A percentile compares a stretch with the other conserved stretches of the same genome.
These are phyloP conservation scores for Aspergillus spinulosporus DNA, from an alignment of 2,329 filamentous ascomycete genomes.

Conservation along the genomic window DNA sequence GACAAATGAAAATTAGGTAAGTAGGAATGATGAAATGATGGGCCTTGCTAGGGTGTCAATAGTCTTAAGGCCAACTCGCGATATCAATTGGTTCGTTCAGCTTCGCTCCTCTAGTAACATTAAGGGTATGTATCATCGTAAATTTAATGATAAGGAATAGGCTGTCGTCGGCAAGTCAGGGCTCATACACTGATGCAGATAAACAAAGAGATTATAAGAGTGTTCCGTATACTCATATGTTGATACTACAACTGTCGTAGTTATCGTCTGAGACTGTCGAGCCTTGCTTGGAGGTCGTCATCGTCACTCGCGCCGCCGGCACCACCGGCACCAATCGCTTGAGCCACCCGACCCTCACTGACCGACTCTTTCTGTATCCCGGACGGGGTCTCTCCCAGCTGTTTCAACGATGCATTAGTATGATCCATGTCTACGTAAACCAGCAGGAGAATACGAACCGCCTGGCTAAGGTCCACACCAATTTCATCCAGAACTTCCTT, in stretches of 20 bases:
- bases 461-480: conserved; percentile 85
- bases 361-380: conserved; percentile 74
- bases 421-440: background rate
- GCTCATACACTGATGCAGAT: background rate
- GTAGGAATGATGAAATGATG: background rate
- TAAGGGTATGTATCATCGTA: background rate
- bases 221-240: background rate
- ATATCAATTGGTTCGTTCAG: conserved; percentile 4
- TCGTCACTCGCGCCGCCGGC: conserved; percentile 63
- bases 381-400: conserved; percentile 90
- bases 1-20: background rate
- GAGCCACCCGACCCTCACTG: conserved; percentile 75
- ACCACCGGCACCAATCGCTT: conserved; percentile 66
- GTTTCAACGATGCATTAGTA: conserved; percentile 28
- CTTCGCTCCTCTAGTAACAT: background rate
- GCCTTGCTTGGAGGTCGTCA: conserved; percentile 88
- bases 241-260: background rate
- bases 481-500: conserved; percentile 97
- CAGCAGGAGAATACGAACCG: conserved; percentile 60
- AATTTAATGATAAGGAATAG: background rate
- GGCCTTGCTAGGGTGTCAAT: no score
- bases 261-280: conserved; percentile 76
- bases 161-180: background rate
- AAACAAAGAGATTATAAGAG: background rate
- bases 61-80: background rate